Evolutionary conservation across 225 moss, liverwort and hornwort genomes (phyloP).

Genomic region (Thuidium tamariscinum): DNA sequence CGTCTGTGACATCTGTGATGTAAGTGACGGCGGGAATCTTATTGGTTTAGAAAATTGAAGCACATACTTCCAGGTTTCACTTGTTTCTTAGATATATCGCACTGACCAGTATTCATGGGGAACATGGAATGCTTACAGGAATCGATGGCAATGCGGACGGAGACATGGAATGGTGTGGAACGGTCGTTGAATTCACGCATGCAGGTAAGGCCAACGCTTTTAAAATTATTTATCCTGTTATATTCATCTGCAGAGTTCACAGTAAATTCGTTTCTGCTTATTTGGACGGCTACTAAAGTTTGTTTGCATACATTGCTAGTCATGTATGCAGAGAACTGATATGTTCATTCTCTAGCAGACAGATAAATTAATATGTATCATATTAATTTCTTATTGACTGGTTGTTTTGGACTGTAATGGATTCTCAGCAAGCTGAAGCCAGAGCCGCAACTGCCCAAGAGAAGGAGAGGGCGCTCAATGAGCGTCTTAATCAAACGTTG

Average conservation of each 20-base stretch:
- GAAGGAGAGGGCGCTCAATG: conserved; percentile 73
- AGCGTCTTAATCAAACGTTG: conserved; percentile 81
- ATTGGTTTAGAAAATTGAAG: neutral
- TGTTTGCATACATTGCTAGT: neutral
- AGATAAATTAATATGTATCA: neutral
- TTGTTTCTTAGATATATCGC: neutral
- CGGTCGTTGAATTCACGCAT: conserved; percentile 80
- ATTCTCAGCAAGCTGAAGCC: conserved; percentile 78
- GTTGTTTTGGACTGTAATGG: neutral
- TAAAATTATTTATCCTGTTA: neutral
- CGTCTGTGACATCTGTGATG: neutral
- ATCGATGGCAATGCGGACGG: conserved; percentile 67
- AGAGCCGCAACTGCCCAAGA: conserved; percentile 88
- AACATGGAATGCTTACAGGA: conserved; percentile 39
- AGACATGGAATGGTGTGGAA: conserved; percentile 86
- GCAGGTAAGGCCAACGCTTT: conserved; percentile 28
- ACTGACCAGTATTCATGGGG: neutral
- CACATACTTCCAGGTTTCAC: neutral
- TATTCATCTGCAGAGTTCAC: neutral
- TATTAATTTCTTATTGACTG: neutral
- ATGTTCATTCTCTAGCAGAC: neutral
- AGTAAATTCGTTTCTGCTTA: neutral
- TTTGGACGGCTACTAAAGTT: neutral
- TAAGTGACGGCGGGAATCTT: neutral
- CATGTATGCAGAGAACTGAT: neutral